A percentile compares a stretch with the other conserved stretches of the same genome.
These are phyloP conservation scores for Globisporangium emineosum DNA, from an alignment of 352 stramenopile species.

Conservation along the genomic window DNA sequence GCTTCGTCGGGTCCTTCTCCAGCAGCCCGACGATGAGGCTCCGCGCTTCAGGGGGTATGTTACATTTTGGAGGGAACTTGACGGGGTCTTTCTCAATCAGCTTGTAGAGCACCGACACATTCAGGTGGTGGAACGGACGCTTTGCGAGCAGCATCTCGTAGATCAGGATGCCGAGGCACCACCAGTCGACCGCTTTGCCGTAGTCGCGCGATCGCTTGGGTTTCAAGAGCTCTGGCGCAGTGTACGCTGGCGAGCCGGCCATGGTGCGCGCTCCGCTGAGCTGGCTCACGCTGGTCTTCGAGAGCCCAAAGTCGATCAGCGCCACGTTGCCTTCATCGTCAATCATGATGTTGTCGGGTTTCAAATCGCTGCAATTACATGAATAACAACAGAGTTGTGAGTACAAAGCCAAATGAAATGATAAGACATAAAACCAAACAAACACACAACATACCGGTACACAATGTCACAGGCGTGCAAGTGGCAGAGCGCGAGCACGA, in stretches of 20 bases:
- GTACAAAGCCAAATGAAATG: neutral
- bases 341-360: conserved; percentile 95
- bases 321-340: conserved; percentile 92
- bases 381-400: conserved; percentile 1
- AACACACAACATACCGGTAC: conserved; percentile 61
- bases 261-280: conserved; percentile 83
- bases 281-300: conserved; percentile 89
- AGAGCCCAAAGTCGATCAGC: conserved; percentile 94
- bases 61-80: conserved; percentile 79
- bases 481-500: conserved; percentile 88
- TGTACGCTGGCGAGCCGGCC: conserved; percentile 81
- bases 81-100: conserved; percentile 88
- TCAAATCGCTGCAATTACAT: conserved; percentile 73
- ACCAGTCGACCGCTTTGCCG: conserved; percentile 86
- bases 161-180: conserved; percentile 86
- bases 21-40: conserved; percentile 74
- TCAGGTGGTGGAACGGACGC: conserved; percentile 89
- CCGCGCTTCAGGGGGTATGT: conserved; percentile 62
- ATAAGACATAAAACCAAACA: neutral
- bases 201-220: conserved; percentile 84
- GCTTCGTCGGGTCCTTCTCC: conserved; percentile 82
- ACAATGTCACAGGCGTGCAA: conserved; percentile 93
- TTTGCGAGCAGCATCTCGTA: conserved; percentile 92
- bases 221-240: conserved; percentile 77
- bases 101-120: conserved; percentile 90